A percentile compares a stretch with the other conserved stretches of the same genome.
Conservation (phyloP, 352 stramenopile species). For the Globisporangium nagaii region DNA sequence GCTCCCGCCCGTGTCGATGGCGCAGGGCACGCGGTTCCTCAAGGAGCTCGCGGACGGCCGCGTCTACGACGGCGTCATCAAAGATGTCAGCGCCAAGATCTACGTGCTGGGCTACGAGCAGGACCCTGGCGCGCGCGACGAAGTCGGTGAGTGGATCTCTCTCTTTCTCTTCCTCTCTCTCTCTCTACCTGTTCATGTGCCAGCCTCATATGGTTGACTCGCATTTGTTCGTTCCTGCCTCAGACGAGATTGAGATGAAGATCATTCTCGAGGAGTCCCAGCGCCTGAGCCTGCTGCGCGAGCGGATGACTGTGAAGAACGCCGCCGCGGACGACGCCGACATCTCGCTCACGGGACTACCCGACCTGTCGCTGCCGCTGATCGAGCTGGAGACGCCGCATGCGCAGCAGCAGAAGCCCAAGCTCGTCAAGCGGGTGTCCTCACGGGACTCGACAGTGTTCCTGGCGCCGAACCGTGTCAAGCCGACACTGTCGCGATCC, state of each 20-base stretch:
- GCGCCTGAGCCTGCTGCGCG: constrained; percentile 33
- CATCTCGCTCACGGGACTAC: constrained; percentile 49
- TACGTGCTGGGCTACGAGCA: constrained; percentile 64
- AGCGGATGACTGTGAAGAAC: constrained; percentile 13
- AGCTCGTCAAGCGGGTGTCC: constrained; percentile 30
- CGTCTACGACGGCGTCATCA: constrained; percentile 65
- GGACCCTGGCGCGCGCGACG: constrained; percentile 47
- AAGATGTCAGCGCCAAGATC: constrained; percentile 30
- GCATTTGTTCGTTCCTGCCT: background rate
- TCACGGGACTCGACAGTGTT: constrained; percentile 21
- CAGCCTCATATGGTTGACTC: too few relatives aligned
- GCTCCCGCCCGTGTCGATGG: constrained; percentile 24
- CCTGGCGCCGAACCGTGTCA: constrained; percentile 13
- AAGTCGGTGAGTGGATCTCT: constrained; percentile 45
- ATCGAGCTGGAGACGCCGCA: background rate
- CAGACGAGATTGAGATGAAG: constrained; percentile 76
- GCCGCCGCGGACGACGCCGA: constrained; percentile 24
- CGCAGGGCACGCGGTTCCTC: constrained; percentile 55
- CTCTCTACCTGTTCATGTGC: too few relatives aligned
- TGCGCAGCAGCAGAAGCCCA: constrained; percentile 1
- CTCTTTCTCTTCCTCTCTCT: background rate
- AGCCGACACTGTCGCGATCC: constrained; percentile 23
- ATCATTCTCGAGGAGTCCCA: constrained; percentile 68
- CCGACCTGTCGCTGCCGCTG: constrained; percentile 32
- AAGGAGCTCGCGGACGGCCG: constrained; percentile 64